Evolutionary conservation across 2,329 filamentous ascomycete genomes (phyloP).

Genomic region (Dryadomyces quercus-mongolicae): DNA sequence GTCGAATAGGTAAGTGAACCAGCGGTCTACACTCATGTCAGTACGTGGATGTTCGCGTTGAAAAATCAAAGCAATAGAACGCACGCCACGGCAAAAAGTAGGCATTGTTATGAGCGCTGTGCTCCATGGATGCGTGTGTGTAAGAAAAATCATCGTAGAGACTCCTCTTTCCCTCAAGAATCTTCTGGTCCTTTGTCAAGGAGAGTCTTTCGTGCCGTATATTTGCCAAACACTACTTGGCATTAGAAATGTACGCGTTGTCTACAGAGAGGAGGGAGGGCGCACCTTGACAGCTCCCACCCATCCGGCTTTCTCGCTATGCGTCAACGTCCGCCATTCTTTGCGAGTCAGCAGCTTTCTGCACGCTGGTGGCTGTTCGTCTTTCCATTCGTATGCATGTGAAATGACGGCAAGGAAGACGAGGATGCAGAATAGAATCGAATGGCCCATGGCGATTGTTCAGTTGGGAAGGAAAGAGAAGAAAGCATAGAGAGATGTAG

Average conservation of each 20-base stretch:
- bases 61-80: background rate
- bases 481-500: too few species aligned
- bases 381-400: background rate
- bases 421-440: background rate
- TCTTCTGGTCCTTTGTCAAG: background rate
- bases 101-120: background rate
- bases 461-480: too few species aligned
- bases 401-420: background rate
- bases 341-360: background rate
- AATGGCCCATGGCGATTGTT: background rate
- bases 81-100: conserved; percentile 2
- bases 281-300: conserved; percentile 1
- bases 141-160: conserved; percentile 3
- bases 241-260: background rate
- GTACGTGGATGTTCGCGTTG: too few species aligned
- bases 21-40: background rate
- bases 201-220: conserved; percentile 1
- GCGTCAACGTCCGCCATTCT: conserved; percentile 2
- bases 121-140: background rate
- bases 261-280: too few species aligned
- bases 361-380: background rate
- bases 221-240: background rate
- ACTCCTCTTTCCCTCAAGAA: background rate
- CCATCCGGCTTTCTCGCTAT: background rate
- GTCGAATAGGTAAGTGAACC: conserved; percentile 1